These are phyloP conservation scores for Pterocarpus santalinus DNA, from an alignment of 306 rosid species.

Conservation along the genomic window DNA sequence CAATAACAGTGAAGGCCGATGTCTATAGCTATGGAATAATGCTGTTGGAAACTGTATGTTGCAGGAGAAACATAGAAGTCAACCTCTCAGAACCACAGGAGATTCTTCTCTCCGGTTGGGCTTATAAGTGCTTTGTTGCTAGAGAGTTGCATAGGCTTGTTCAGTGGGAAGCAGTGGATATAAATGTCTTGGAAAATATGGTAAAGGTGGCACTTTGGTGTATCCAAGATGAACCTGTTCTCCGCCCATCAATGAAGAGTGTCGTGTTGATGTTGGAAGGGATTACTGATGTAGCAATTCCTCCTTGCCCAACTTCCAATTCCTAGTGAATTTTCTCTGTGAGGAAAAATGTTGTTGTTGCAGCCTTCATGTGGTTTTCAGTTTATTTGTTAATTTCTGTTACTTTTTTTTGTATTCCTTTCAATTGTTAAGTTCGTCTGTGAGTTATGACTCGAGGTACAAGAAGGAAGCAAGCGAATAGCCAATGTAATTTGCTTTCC, in stretches of 20 bases:
- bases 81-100: background rate
- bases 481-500: background rate
- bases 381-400: background rate
- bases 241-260: slow-evolving; percentile 49
- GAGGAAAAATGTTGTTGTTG: background rate
- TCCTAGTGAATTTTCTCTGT: background rate
- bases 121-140: slow-evolving; percentile 41
- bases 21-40: slow-evolving; percentile 42
- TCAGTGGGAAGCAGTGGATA: background rate
- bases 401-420: too few relatives aligned
- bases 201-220: slow-evolving; percentile 49
- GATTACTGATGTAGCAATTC: slow-evolving; percentile 1
- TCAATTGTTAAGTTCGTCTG: too few relatives aligned
- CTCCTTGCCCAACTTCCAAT: slow-evolving; percentile 25
- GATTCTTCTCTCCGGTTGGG: slow-evolving; percentile 36
- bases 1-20: slow-evolving; percentile 39
- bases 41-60: slow-evolving; percentile 34
- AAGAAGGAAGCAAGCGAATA: background rate
- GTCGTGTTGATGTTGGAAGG: slow-evolving; percentile 48
- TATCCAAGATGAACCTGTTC: slow-evolving; percentile 47
- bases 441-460: too few relatives aligned
- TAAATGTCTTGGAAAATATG: slow-evolving; percentile 24
- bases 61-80: slow-evolving; percentile 40
- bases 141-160: background rate
- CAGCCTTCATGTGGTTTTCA: background rate